Evolutionary conservation across 257 asterid genomes (phyloP), one percentile per base, ranked within the genome.

Genomic region (Forsythia suspensa): DNA sequence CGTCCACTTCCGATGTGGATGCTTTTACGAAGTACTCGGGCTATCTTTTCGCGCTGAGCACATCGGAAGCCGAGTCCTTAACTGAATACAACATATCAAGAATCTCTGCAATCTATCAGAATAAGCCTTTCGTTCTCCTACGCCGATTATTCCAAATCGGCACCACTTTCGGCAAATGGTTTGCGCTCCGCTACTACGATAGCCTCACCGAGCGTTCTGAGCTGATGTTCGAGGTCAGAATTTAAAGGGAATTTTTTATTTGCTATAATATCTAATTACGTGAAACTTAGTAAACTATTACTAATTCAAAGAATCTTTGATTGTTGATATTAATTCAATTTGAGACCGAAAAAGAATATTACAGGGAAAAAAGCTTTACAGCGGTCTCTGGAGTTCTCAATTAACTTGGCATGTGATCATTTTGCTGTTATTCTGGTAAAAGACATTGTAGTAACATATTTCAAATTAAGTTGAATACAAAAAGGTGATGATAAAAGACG

Each of bases 91-190:
- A 85, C 66, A 66, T 92, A 48, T 83, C 90, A 37, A 91, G 59
- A 82, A 93, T 95, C 48, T 77, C 81, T 4, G 87, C 82, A 38
- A 82, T 90, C 76, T 95, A 93, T 83, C 87, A 80, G 92, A 93
- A 83, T 82, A 95, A 90, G 86, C 99, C 99, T 66, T 44, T 90
- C 44, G 77, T 95, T 82, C 87, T 95, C 48, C 75, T 93, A 71
- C 96, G 98, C 48, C 89, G 99, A 16, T 82, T 95, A 66, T 83
- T 95, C 68, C 99, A 95, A 80, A 87, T 85, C 29, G 92, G 90
- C 59, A 81, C 91, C 71, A 91, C 96, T 37, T 89, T 95, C 20
- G 97, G 99, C 84, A 91, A 89, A 84, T 95, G 99, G 99, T 92
- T 92, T 83, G 98, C 93, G 21, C 90, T 91, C 71, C 91, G 99